Evolutionary conservation across 129 eudicot species (phyloP), one percentile per base, ranked within the genome.

Genomic region (Helichrysum umbraculigerum): DNA sequence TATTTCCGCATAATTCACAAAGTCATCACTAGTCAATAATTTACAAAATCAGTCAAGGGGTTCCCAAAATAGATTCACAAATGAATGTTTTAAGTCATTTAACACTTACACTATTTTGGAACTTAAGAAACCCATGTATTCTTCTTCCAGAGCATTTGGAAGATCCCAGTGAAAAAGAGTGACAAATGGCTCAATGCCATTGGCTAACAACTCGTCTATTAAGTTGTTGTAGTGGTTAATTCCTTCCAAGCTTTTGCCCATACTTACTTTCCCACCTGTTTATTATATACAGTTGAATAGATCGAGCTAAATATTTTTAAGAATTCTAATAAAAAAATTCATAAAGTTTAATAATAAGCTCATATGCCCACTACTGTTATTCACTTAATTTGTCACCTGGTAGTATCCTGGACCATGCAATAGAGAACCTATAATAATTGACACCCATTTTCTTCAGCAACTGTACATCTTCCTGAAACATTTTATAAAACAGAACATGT

Each of bases 371-470:
- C 4, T 41, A 25, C 1, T 25, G 28, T 25, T 25, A 25, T 15
- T 2, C 21, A 54, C 21, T 5, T 57, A 57, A 7, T n/a, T n/a
- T 19, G 39, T 71, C 63, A 84, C 88, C 52, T 16, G 83, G 88
- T 61, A 86, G 25, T 59, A 86, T 73, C 70, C 87, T 80, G 5
- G 90, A 11, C 90, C 90, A 86, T 16, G 90, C 77, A 33, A 86
- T 76, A 3, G 87, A 86, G 37, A 86, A 75, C 50, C 85, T 76
- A 51, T 66, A 83, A 6, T 63, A 67, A 28, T 73, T 78, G 15
- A 86, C 54, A 1, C 89, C 89, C 60, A 82, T 61, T 37, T 72
- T 71, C 64, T 79, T 79, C 37, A 79, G 37, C 62, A 82, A 8
- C 8, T 79, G 76, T 15, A 86, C 73, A 63, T 86, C 89, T 62